Percentiles rank a stretch among this genome's conserved stretches.
phyloP scores from a whole-genome alignment of 2,329 filamentous ascomycete species.

The Juglanconis oblonga region DNA sequence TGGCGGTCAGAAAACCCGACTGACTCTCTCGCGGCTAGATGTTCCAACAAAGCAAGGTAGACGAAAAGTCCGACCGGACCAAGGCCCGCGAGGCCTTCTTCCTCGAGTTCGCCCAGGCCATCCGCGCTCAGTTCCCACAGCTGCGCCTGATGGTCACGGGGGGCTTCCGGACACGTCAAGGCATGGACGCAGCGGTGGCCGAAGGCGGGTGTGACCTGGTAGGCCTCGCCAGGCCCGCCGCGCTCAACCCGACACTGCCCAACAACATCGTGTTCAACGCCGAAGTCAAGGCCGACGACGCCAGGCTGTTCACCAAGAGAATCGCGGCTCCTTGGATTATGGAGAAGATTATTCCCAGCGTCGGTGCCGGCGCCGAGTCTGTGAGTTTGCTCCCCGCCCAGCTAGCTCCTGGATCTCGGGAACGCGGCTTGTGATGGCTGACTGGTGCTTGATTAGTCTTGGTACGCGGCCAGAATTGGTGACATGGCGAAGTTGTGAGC shows the following conservation, averaged over 20 bases:
- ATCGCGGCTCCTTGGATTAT: constrained; percentile 23
- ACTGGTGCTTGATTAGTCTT: background rate
- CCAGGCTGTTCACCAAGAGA: constrained; percentile 28
- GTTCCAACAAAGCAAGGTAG: constrained; percentile 25
- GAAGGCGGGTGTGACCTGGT: constrained; percentile 39
- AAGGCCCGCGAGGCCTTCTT: constrained; percentile 64
- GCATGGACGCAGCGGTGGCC: constrained; percentile 38
- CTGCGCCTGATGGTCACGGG: constrained; percentile 58
- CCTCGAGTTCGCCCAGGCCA: constrained; percentile 58
- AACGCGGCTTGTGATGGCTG: background rate
- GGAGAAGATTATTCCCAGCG: constrained; percentile 22
- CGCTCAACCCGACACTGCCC: constrained; percentile 36
- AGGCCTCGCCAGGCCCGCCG: constrained; percentile 37
- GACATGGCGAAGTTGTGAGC: constrained; percentile 3
- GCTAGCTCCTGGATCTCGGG: no score
- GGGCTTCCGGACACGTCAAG: constrained; percentile 52
- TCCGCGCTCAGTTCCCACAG: constrained; percentile 41
- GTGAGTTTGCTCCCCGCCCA: constrained; percentile 15
- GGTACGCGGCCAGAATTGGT: constrained; percentile 1
- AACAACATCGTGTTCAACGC: constrained; percentile 33
- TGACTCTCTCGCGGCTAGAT: constrained; percentile 26
- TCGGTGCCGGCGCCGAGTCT: constrained; percentile 23
- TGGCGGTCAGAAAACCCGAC: background rate
- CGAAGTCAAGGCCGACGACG: constrained; percentile 32
- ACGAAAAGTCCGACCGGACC: constrained; percentile 39